These are phyloP conservation scores for Bryum argenteum DNA, from an alignment of 225 moss, liverwort and hornwort genomes.

Conservation along the genomic window DNA sequence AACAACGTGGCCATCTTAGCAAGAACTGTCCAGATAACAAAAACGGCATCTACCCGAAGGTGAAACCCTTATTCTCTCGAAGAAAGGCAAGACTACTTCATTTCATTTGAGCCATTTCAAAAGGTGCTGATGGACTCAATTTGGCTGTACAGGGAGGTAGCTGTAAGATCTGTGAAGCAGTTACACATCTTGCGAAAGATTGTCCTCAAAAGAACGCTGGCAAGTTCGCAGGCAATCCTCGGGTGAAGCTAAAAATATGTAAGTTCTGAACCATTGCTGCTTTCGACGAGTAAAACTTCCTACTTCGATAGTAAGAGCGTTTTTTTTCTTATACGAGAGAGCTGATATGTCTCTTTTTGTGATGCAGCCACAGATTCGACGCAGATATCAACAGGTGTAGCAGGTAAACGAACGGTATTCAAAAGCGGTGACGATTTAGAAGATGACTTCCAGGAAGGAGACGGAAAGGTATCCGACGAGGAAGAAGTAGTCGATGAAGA, in stretches of 20 bases:
- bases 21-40: slow-evolving; percentile 66
- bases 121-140: slow-evolving; percentile 23
- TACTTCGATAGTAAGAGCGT: too few relatives aligned
- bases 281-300: too few relatives aligned
- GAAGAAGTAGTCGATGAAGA: slow-evolving; percentile 38
- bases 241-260: slow-evolving; percentile 85
- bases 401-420: slow-evolving; percentile 63
- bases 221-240: slow-evolving; percentile 61
- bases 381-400: slow-evolving; percentile 43
- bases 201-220: slow-evolving; percentile 71
- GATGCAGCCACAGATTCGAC: slow-evolving; percentile 53
- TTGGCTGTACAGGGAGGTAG: slow-evolving; percentile 70
- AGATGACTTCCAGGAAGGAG: slow-evolving; percentile 62
- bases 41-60: slow-evolving; percentile 73
- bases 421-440: slow-evolving; percentile 70
- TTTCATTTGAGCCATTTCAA: neutral
- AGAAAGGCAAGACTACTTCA: neutral
- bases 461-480: slow-evolving; percentile 35
- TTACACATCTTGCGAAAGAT: slow-evolving; percentile 90
- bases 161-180: slow-evolving; percentile 81
- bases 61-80: neutral
- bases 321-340: too few relatives aligned
- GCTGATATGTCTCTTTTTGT: slow-evolving; percentile 4
- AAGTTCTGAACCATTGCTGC: slow-evolving; percentile 31
- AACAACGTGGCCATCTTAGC: slow-evolving; percentile 66